A percentile compares a stretch with the other conserved stretches of the same genome.
phyloP scores from a whole-genome alignment of 306 rosid genomes.

The Trifolium pratense region DNA sequence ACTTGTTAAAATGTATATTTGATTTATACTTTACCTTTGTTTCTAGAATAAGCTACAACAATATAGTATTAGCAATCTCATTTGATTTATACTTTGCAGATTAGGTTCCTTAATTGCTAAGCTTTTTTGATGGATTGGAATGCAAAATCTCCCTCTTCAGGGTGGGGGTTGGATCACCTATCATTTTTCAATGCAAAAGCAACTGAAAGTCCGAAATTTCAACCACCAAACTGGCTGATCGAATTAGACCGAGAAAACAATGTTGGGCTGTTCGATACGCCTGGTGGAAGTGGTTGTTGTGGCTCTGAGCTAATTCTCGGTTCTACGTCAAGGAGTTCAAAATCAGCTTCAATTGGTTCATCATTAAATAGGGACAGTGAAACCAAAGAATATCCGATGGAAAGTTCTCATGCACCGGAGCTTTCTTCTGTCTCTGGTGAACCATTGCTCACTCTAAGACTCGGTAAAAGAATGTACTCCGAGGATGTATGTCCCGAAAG shows the following conservation, averaged over 20 bases:
- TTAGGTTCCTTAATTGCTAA: conserved; percentile 40
- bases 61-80: neutral
- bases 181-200: conserved; percentile 52
- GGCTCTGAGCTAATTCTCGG: conserved; percentile 54
- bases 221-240: conserved; percentile 49
- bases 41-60: conserved; percentile 15
- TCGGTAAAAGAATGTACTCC: conserved; percentile 76
- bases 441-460: conserved; percentile 79
- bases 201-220: conserved; percentile 55
- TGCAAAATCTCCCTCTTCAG: conserved; percentile 51
- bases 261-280: conserved; percentile 53
- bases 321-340: conserved; percentile 65
- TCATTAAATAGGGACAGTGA: conserved; percentile 67
- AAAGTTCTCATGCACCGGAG: conserved; percentile 50
- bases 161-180: conserved; percentile 78
- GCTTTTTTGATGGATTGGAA: conserved; percentile 76
- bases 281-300: conserved; percentile 55
- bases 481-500: conserved; percentile 61
- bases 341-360: conserved; percentile 68
- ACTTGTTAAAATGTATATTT: conserved; percentile 13
- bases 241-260: conserved; percentile 57
- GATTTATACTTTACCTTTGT: conserved; percentile 19
- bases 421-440: conserved; percentile 66
- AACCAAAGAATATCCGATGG: conserved; percentile 48
- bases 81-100: conserved; percentile 42